Evolutionary conservation across 2,329 filamentous ascomycete species (phyloP).

Genomic region (Diplocarpon mali): DNA sequence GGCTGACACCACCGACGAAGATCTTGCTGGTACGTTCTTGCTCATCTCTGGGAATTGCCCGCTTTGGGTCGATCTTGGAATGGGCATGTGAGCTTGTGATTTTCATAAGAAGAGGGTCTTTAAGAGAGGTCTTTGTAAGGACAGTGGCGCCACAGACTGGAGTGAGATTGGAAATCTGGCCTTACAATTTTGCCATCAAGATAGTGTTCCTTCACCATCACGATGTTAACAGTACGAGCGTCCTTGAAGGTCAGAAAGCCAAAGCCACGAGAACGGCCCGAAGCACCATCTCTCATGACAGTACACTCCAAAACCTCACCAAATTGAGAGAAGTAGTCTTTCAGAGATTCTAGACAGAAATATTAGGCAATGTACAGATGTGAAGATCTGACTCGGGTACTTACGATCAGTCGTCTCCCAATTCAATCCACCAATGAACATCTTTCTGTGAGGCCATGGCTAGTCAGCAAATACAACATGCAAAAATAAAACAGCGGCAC

Average conservation of each 20-base stretch:
- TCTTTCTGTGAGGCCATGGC: slow-evolving; percentile 58
- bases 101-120: slow-evolving; percentile 21
- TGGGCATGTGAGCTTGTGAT: slow-evolving; percentile 13
- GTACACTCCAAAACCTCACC: slow-evolving; percentile 96
- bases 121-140: too few relatives aligned
- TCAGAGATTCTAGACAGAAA: slow-evolving; percentile 65
- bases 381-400: slow-evolving; percentile 27
- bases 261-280: slow-evolving; percentile 87
- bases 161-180: slow-evolving; percentile 20
- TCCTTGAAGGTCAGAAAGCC: slow-evolving; percentile 98
- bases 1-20: slow-evolving; percentile 93
- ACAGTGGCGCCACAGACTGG: slow-evolving; percentile 9
- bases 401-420: slow-evolving; percentile 98
- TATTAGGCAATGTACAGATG: slow-evolving; percentile 6
- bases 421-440: slow-evolving; percentile 98
- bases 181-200: slow-evolving; percentile 96
- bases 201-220: slow-evolving; percentile 99
- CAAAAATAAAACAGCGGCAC: background rate
- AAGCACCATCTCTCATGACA: slow-evolving; percentile 96
- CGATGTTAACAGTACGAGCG: slow-evolving; percentile 93
- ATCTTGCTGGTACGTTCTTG: slow-evolving; percentile 98
- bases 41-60: slow-evolving; percentile 92
- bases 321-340: slow-evolving; percentile 95
- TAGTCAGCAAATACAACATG: slow-evolving; percentile 17
- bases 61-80: slow-evolving; percentile 79